Evolutionary conservation across 352 stramenopile genomes (phyloP), one percentile per base, ranked within the genome.

Genomic region (Phytophthora sp.): DNA sequence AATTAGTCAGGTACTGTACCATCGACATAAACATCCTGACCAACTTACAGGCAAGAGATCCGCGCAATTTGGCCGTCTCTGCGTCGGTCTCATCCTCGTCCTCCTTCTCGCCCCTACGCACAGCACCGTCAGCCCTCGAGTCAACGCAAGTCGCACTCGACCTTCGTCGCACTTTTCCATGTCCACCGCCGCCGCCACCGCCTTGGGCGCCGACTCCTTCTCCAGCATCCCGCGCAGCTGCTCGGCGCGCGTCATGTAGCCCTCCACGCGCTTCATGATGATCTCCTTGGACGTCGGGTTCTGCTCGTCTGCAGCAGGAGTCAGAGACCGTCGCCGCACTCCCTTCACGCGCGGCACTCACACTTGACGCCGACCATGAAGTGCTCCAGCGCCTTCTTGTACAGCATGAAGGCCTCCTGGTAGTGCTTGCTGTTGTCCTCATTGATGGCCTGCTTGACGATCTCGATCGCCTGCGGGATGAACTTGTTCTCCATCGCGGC

Each of bases 61-160:
- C 95, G 5, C 97, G 83, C 27, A 99, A 78, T 76, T 99, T 99
- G 13, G 89, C 96, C 6, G 84, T 91, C 67, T 99, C 97, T 39
- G 87, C 89, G 51, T 99, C 96, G 6, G 91, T 93, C 55, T 98
- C 92, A 43, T 97, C 85, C 15, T 94, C 84, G 39, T 96, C 81
- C 31, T 87, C 88, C 52, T 92, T 94, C 43, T 90, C 87, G 2
- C 82, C 86, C 74, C 83, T 92, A 45, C 15, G 55, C 34, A 60
- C n/a, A 65, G 6, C 20, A 43, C 23, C 1, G 17, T 51, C 8
- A 58, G n/a, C n/a, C n/a, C n/a, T n/a, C n/a, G n/a, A n/a, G n/a
- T n/a, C n/a, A n/a, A n/a, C n/a, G n/a, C n/a, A n/a, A n/a, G n/a
- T n/a, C n/a, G n/a, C n/a, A n/a, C n/a, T n/a, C n/a, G n/a, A n/a